Evolutionary conservation across 1,284 basidiomycete genomes (phyloP), one percentile per base, ranked within the genome.

Genomic region (Cryptococcus maquisensis): DNA sequence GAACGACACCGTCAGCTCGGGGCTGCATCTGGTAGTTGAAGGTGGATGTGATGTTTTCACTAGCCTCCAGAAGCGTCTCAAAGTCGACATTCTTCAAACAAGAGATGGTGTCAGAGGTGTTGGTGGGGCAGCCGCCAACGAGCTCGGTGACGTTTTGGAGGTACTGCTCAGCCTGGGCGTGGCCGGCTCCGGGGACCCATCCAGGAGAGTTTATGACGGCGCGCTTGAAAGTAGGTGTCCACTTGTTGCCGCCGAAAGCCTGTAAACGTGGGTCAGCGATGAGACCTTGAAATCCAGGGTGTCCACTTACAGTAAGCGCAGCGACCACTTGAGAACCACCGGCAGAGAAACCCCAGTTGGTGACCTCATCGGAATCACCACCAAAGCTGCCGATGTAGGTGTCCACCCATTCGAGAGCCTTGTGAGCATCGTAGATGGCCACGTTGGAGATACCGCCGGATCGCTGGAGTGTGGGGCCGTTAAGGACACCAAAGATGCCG

Each of bases 261-360:
- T 52, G 26, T 21, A 1, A 20, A 6, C 10, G 12, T 13, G 7
- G 2, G 51, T 36, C n/a, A 42, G 16, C n/a, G n/a, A n/a, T 26
- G 32, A 39, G 42, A 20, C 21, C 12, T n/a, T 36, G 46, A 47
- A 3, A 15, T 36, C 18, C n/a, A n/a, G n/a, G 15, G 15, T n/a
- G n/a, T 26, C 3, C 13, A 47, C 43, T 12, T 40, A 52, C 51
- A 23, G 51, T 52, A 20, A 52, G 16, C 5, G 51, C 26, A 16
- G 36, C 43, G 4, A 47, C 44, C 6, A 52, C 51, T 32, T 52
- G 51, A 36, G 51, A 52, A 26, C 43, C 51, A 15, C 84, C 84
- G 0, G 83, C 84, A 55, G 83, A 84, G 63, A 86, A 79, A 0
- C 84, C 84, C 60, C 83, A 83, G 64, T 73, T 65, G 18, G 71